Evolutionary conservation across 306 rosid species (phyloP).

Genomic region (Inga laurina): DNA sequence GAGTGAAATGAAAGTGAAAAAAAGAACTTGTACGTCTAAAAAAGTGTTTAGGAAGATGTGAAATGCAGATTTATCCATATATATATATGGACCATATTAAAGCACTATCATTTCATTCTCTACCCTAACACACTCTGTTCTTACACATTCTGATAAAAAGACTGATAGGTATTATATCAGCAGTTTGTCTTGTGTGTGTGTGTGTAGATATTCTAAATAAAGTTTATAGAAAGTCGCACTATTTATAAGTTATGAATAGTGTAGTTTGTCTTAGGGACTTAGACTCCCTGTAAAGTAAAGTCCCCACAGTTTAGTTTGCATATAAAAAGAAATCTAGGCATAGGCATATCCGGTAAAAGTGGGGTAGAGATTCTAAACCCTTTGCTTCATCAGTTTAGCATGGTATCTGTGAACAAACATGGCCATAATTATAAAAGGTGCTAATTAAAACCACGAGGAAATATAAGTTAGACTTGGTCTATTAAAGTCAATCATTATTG

Average conservation of each 20-base stretch:
- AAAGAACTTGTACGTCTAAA: neutral
- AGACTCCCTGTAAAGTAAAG: neutral
- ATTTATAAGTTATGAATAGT: neutral
- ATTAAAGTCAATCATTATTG: neutral
- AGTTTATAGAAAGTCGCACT: neutral
- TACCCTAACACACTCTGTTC: neutral
- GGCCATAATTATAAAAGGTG: neutral
- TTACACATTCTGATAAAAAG: neutral
- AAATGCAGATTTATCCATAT: neutral
- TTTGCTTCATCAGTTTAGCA: neutral
- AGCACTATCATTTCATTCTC: constrained; percentile 9
- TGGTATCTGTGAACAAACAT: neutral
- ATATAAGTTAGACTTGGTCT: neutral
- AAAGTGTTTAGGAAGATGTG: neutral
- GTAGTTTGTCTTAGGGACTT: neutral
- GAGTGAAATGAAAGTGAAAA: constrained; percentile 4
- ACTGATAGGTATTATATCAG: neutral
- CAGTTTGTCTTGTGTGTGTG: neutral
- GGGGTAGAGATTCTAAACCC: neutral
- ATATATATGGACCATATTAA: neutral
- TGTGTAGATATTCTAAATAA: neutral
- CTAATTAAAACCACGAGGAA: neutral
- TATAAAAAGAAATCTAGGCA: neutral
- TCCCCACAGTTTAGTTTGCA: neutral
- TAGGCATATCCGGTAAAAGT: neutral